phyloP scores from a whole-genome alignment of 2,329 filamentous ascomycete species.

The Falciphora oryzae region DNA sequence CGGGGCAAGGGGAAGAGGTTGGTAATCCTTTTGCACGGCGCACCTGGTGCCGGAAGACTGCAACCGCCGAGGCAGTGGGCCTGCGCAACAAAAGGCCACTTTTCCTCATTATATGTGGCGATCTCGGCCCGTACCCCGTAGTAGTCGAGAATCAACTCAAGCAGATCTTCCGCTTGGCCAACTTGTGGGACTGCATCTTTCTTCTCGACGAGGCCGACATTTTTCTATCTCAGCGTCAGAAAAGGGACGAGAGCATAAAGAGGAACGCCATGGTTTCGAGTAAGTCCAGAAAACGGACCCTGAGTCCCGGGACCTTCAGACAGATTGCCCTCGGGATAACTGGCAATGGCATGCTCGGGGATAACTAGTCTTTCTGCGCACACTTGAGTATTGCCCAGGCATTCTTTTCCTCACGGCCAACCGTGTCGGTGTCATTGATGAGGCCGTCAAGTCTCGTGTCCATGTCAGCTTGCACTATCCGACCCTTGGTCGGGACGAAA shows the following conservation, averaged over 20 bases:
- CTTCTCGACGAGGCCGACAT: slow-evolving; percentile 25
- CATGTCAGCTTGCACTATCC: slow-evolving; percentile 39
- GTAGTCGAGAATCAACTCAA: slow-evolving; percentile 23
- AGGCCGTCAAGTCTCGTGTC: slow-evolving; percentile 43
- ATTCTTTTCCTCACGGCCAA: slow-evolving; percentile 46
- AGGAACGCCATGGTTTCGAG: background rate
- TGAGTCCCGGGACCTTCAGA: too few relatives aligned
- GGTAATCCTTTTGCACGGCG: slow-evolving; percentile 39
- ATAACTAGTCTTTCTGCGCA: slow-evolving; percentile 34
- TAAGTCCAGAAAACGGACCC: background rate
- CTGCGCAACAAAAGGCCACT: slow-evolving; percentile 25
- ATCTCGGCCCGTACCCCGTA: slow-evolving; percentile 21
- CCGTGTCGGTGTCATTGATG: slow-evolving; percentile 22
- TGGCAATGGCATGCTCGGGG: background rate
- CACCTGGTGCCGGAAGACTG: slow-evolving; percentile 43
- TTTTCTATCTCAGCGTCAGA: slow-evolving; percentile 11
- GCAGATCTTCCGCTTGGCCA: slow-evolving; percentile 22
- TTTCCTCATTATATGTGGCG: slow-evolving; percentile 22
- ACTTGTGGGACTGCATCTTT: slow-evolving; percentile 18
- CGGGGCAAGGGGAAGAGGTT: slow-evolving; percentile 39
- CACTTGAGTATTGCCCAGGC: slow-evolving; percentile 41
- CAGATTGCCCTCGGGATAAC: background rate
- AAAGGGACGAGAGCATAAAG: background rate
- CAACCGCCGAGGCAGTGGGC: slow-evolving; percentile 32
- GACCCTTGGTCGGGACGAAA: slow-evolving; percentile 13